Evolutionary conservation across 768 basidiomycete genomes (phyloP).

Genomic region (Leucosporidium creatinivorum): DNA sequence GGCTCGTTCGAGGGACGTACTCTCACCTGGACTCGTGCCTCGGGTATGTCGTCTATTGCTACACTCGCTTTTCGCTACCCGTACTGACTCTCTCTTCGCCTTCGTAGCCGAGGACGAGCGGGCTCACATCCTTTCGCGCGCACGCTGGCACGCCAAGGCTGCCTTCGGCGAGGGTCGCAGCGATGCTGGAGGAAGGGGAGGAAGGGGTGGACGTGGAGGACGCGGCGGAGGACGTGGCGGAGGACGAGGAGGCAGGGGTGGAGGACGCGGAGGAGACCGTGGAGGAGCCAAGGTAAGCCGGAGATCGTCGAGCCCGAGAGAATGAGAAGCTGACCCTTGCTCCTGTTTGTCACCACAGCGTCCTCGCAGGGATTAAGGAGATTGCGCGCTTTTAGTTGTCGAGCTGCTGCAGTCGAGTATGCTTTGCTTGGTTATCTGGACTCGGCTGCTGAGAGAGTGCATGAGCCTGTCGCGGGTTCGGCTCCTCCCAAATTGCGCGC

Average conservation of each 20-base stretch:
- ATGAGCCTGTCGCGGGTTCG: no score
- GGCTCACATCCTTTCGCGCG: slow-evolving; percentile 32
- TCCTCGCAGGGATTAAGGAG: background rate
- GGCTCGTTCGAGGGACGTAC: slow-evolving; percentile 46
- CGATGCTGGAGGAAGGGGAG: slow-evolving; percentile 7
- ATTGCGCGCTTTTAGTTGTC: no score
- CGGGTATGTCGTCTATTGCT: slow-evolving; percentile 25
- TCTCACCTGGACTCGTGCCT: slow-evolving; percentile 51
- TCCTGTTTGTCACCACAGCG: no score
- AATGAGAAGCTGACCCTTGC: no score
- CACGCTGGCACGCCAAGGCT: slow-evolving; percentile 34
- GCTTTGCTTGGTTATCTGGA: no score
- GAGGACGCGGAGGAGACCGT: background rate
- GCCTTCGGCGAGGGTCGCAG: slow-evolving; percentile 12
- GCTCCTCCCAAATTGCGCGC: no score
- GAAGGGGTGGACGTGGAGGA: slow-evolving; percentile 25
- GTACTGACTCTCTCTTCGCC: background rate
- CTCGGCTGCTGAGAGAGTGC: no score
- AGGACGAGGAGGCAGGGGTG: background rate
- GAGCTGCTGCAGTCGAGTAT: no score
- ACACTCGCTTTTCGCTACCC: background rate
- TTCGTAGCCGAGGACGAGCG: slow-evolving; percentile 35
- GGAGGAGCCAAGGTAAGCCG: no score
- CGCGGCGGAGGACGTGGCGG: slow-evolving; percentile 12
- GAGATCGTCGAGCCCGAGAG: no score